These are phyloP conservation scores for Saitozyma sp. DNA, from an alignment of 768 basidiomycete genomes.

Conservation along the genomic window DNA sequence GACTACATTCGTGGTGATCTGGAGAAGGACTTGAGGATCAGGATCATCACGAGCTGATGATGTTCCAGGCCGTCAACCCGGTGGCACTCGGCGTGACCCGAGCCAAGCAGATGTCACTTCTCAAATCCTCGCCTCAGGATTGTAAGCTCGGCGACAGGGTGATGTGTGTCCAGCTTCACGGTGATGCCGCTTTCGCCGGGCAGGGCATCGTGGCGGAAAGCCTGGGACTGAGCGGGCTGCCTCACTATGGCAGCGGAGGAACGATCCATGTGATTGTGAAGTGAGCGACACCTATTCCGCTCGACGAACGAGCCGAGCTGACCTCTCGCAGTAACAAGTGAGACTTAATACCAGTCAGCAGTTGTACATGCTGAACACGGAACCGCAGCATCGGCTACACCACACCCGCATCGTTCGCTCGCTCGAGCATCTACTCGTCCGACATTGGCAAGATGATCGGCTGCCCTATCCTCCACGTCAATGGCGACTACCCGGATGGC, in stretches of 20 bases:
- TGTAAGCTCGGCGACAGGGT: slow-evolving; percentile 65
- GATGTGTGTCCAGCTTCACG: slow-evolving; percentile 87
- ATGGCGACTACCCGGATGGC: slow-evolving; percentile 82
- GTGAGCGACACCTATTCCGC: slow-evolving; percentile 56
- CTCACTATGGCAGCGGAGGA: slow-evolving; percentile 88
- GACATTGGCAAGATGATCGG: slow-evolving; percentile 81
- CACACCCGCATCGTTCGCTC: slow-evolving; percentile 77
- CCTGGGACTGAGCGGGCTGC: slow-evolving; percentile 80
- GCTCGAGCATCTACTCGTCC: slow-evolving; percentile 77
- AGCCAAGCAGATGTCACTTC: slow-evolving; percentile 80
- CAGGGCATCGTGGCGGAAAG: slow-evolving; percentile 89
- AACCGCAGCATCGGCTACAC: slow-evolving; percentile 79
- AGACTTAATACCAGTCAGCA: not conserved
- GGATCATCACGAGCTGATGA: not conserved
- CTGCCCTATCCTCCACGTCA: slow-evolving; percentile 84
- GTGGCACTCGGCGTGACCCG: slow-evolving; percentile 86
- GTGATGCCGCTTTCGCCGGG: slow-evolving; percentile 86
- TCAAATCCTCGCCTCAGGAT: slow-evolving; percentile 61
- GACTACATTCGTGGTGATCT: not conserved
- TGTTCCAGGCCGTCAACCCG: slow-evolving; percentile 77
- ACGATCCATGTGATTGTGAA: slow-evolving; percentile 89
- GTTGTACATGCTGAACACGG: not conserved
- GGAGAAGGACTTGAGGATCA: not conserved
- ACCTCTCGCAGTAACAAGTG: slow-evolving; percentile 48
- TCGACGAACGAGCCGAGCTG: slow-evolving; percentile 10